Conservation (phyloP, 2,329 filamentous ascomycete species). For the Blastomyces gilchristii region DNA sequence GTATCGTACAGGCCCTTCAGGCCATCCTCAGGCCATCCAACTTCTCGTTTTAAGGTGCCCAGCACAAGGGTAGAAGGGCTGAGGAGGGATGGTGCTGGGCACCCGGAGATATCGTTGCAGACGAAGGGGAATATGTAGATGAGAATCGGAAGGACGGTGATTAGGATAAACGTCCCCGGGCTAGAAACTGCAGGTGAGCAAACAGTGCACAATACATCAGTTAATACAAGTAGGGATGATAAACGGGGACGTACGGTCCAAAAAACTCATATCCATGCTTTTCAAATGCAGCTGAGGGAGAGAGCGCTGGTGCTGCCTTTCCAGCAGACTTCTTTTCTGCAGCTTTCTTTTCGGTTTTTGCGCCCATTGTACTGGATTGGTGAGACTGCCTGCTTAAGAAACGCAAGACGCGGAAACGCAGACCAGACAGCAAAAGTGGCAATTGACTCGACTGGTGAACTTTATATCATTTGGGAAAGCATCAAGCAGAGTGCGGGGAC, state of each 20-base stretch:
- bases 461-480: not conserved
- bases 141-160: slow-evolving; percentile 67
- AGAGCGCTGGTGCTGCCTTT: not conserved
- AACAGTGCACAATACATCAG: slow-evolving; percentile 2
- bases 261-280: slow-evolving; percentile 7
- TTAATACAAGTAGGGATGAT: slow-evolving; percentile 10
- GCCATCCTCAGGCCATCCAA: slow-evolving; percentile 69
- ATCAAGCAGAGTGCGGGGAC: not conserved
- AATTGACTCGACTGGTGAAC: not conserved
- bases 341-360: not conserved
- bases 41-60: slow-evolving; percentile 63
- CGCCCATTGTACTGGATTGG: not conserved
- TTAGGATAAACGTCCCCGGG: slow-evolving; percentile 42
- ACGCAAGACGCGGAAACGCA: not conserved
- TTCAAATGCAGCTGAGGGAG: not conserved
- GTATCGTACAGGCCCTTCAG: slow-evolving; percentile 59
- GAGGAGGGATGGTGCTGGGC: slow-evolving; percentile 72
- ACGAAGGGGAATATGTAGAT: slow-evolving; percentile 71
- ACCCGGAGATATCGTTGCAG: slow-evolving; percentile 89
- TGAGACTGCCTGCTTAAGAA: not conserved
- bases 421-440: not conserved
- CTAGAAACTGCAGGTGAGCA: slow-evolving; percentile 6
- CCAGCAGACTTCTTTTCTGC: not conserved
- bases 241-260: slow-evolving; percentile 1
- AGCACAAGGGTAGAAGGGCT: slow-evolving; percentile 61